Evolutionary conservation across 306 rosid species (phyloP).

Genomic region (Vigna reflexopilosa): DNA sequence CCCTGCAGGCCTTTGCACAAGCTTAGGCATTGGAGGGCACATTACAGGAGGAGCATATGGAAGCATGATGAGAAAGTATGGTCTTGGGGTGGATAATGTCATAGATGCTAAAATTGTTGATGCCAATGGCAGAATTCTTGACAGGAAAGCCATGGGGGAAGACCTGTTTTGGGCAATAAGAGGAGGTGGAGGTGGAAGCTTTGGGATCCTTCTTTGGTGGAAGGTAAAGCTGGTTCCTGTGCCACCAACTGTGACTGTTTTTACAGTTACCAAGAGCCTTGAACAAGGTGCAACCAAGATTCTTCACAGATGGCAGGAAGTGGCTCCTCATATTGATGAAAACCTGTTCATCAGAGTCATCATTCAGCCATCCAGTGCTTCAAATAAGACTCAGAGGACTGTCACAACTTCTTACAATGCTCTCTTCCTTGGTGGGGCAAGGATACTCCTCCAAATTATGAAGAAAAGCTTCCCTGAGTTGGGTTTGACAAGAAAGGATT

Average conservation of each 20-base stretch:
- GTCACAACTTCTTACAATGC: constrained; percentile 46
- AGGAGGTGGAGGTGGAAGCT: constrained; percentile 80
- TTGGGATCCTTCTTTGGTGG: constrained; percentile 67
- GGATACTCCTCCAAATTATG: constrained; percentile 46
- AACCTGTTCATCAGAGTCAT: constrained; percentile 59
- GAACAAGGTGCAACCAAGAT: constrained; percentile 58
- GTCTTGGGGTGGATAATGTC: constrained; percentile 68
- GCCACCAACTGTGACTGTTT: constrained; percentile 68
- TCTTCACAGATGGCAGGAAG: constrained; percentile 63
- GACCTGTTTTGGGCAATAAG: constrained; percentile 76
- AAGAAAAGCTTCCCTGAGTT: constrained; percentile 64
- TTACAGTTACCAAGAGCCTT: constrained; percentile 48
- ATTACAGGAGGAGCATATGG: constrained; percentile 84
- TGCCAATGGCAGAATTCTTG: constrained; percentile 60
- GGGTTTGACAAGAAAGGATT: constrained; percentile 54
- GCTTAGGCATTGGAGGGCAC: constrained; percentile 73
- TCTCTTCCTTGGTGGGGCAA: constrained; percentile 59
- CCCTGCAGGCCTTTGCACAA: constrained; percentile 68
- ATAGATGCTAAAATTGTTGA: constrained; percentile 64
- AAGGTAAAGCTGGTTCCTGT: constrained; percentile 67
- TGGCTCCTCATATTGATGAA: constrained; percentile 57
- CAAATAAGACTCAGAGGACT: constrained; percentile 44
- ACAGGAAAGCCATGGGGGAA: constrained; percentile 71
- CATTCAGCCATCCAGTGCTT: constrained; percentile 41
- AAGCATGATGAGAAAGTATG: constrained; percentile 64